These are phyloP conservation scores for Pythium aristosporum DNA, from an alignment of 352 stramenopile genomes.

Conservation along the genomic window DNA sequence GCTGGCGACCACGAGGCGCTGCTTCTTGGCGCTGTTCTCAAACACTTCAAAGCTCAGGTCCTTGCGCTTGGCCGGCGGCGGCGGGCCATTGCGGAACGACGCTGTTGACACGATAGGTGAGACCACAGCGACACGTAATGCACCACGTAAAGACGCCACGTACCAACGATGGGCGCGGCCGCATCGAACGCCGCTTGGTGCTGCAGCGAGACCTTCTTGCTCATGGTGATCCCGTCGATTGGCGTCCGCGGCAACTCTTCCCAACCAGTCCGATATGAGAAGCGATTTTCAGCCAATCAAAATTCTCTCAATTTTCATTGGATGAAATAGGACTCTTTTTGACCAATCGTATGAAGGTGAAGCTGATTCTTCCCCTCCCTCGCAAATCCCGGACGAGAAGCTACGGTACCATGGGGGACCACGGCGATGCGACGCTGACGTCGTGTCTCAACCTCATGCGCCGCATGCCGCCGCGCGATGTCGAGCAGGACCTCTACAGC, in stretches of 20 bases:
- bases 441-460: slow-evolving; percentile 89
- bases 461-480: slow-evolving; percentile 83
- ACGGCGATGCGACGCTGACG: slow-evolving; percentile 53
- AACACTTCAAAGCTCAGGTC: slow-evolving; percentile 80
- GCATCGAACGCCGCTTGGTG: slow-evolving; percentile 58
- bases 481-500: slow-evolving; percentile 83
- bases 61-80: slow-evolving; percentile 48
- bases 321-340: slow-evolving; percentile 7
- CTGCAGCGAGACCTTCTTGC: slow-evolving; percentile 65
- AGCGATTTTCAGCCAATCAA: slow-evolving; percentile 21
- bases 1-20: slow-evolving; percentile 73
- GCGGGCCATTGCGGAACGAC: slow-evolving; percentile 80
- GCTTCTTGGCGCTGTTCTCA: slow-evolving; percentile 79
- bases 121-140: neutral
- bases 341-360: slow-evolving; percentile 19
- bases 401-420: slow-evolving; percentile 22
- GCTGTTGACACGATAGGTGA: slow-evolving; percentile 30
- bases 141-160: slow-evolving; percentile 8
- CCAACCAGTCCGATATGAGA: slow-evolving; percentile 23
- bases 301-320: neutral
- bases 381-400: slow-evolving; percentile 7
- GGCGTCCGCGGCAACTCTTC: slow-evolving; percentile 16
- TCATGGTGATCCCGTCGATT: slow-evolving; percentile 33
- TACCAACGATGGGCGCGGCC: slow-evolving; percentile 60
- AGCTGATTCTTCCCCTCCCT: neutral